Evolutionary conservation across 352 stramenopile genomes (phyloP), one percentile per base, ranked within the genome.

Genomic region (Phytophthora kernoviae): DNA sequence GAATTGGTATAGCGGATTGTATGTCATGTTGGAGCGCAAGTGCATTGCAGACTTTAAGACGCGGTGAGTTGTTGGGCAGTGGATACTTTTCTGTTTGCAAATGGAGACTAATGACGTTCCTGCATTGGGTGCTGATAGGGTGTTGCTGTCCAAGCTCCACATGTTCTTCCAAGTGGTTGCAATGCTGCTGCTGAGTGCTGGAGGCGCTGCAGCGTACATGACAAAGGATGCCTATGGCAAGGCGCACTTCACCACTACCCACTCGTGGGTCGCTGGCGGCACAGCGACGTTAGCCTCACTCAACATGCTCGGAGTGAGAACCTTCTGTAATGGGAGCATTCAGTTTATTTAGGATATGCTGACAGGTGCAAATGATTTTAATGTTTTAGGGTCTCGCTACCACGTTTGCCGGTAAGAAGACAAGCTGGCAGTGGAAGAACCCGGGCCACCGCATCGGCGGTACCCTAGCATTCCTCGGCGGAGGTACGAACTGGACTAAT

Each of bases 361-460:
- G 24, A 30, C 24, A 6, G 6, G 24, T 30, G 27, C 4, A 49
- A 0, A 18, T n/a, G 36, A 21, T 43, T 44, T 11, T 7, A 52
- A 26, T 14, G 34, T 33, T 57, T 15, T 58, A 88, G 79, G 81
- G 79, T 4, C 52, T 80, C 7, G 57, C 67, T 18, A 81, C 73
- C 14, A 89, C 79, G 4, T 91, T 87, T 60, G 58, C 66, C 1
- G 73, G 79, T 26, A 87, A 79, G 70, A 88, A 84, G 63, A 75
- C 67, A 18, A 81, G 72, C 62, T 91, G 77, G 77, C 79, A 84
- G 37, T 91, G 81, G 81, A 86, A 83, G 62, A 85, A 91, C 62
- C 70, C 73, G 9, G 69, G 71, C 22, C 81, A 91, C 62, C 81
- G 79, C 43, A 77, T 85, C 33, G 68, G 76, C 18, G 81, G 81